Evolutionary conservation across 805 yeast species (phyloP), one percentile per base, ranked within the genome.

Genomic region (Candida coquimbonensis): DNA sequence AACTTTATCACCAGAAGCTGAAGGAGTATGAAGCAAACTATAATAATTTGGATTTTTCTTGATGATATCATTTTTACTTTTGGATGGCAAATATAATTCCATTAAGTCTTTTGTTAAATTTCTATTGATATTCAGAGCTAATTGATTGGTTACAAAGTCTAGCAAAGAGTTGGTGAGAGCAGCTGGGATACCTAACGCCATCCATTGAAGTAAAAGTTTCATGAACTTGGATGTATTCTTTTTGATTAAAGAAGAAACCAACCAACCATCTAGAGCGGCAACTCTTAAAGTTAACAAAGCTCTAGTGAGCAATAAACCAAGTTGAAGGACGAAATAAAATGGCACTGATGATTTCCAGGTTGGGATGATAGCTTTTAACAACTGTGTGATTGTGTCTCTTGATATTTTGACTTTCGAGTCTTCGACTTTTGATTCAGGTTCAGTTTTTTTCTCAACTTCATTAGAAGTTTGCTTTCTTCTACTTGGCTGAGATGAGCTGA

Each of bases 111-210:
- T 67, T 13, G 93, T 86, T 42, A 90, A 68, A 56, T 80, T 78
- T 36, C 71, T 64, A 53, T 95, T 75, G 52, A 87, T 75, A 32
- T 74, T 60, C 47, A 77, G 72, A 1, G 87, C 69, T 47, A 84
- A 68, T 43, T 77, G 69, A 48, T 72, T 74, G 38, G 80, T 81
- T 3, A 81, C 73, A 67, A 78, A 83, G 14, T 72, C 69, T 44
- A 89, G 72, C 44, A 85, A 62, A 0, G 95, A 78, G 56, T 89
- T 87, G 9, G 86, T 81, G 29, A 86, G 58, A 3, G 96, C 77
- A 2, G 96, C 93, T 0, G 98, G 98, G 9, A 88, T 61, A 11
- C 96, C 96, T 13, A 90, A 70, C 14, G 78, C 55, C 82, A 90
- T 77, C 97, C 97, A 90, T 56, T 77, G 71, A 2, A 75, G 69